phyloP scores from a whole-genome alignment of 768 basidiomycete genomes.

The Mycena pura region DNA sequence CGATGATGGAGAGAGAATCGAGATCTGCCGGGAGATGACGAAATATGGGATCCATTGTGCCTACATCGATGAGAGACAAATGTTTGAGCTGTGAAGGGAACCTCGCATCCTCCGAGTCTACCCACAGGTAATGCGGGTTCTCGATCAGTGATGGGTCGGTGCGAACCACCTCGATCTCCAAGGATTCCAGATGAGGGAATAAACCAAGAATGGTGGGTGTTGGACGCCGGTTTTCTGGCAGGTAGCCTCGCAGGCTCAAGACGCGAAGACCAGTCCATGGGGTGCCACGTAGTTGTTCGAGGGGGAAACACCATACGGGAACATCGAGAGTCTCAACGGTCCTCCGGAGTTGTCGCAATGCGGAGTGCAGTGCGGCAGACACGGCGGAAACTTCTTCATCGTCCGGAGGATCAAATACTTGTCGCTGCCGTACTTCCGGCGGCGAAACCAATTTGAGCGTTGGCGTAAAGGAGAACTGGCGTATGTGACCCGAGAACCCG shows the following conservation, averaged over 20 bases:
- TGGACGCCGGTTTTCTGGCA: neutral
- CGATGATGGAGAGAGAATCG: neutral
- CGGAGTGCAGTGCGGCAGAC: constrained; percentile 1
- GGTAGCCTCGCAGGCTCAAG: neutral
- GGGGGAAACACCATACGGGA: constrained; percentile 1
- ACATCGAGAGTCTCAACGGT: constrained; percentile 2
- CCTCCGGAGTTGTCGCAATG: neutral
- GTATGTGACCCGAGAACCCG: neutral
- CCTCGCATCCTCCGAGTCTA: neutral
- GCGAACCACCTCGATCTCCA: constrained; percentile 1
- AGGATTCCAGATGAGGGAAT: constrained; percentile 1
- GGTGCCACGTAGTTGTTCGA: constrained; percentile 1
- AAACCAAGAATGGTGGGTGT: neutral
- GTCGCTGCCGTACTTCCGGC: constrained; percentile 1
- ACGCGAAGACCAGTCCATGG: neutral
- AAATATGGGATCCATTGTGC: constrained; percentile 2
- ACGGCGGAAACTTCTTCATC: constrained; percentile 1
- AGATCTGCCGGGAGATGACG: constrained; percentile 2
- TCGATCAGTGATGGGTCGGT: constrained; percentile 2
- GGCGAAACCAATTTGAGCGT: neutral
- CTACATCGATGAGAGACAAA: neutral
- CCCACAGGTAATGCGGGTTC: neutral
- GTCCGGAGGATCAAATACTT: neutral
- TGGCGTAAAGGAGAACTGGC: neutral
- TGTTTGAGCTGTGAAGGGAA: constrained; percentile 1